Base-by-base conservation (phyloP, 2,329 filamentous ascomycete genomes). In the Myriosclerotinia scirpicola region DNA sequence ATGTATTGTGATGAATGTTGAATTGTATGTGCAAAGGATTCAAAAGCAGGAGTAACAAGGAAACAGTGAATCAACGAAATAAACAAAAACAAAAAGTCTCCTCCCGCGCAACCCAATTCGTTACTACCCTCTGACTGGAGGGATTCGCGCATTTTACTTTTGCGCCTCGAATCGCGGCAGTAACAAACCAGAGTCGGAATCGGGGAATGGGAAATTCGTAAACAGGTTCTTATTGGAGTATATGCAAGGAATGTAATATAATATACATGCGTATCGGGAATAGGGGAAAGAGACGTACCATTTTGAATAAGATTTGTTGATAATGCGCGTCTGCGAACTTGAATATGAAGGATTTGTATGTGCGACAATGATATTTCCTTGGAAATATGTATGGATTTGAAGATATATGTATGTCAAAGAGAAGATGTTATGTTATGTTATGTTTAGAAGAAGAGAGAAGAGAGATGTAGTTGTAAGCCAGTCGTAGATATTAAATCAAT, bases 261-360 rank as follows among this genome's bases (percentile, higher is more conserved):
- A 17, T 30, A 58, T 30, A 12, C 14, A 11, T 6, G 14, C 38
- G 54, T n/a, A 30, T 58, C n/a, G 17, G 44, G 34, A 40, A 42
- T 52, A 62, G 48, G 59, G 59, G 59, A 52, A 52, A 9, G n/a
- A 36, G 30, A 62, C 59, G 40, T 26, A 53, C 59, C 59, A 62
- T 62, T 40, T 14, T 62, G 56, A 60, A 17, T 48, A 17, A 48
- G 42, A 17, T 38, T 48, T 5, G 40, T 17, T 1, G 5, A 5
- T 50, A 22, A 50, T 50, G 48, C 46, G 20, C 9, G 46, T 22
- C 15, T 9, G 26, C 7, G 52, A 26, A 12, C 5, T 1, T 52
- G 40, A 17, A 12, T 22, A 22, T n/a, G 53, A 38, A 26, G 26
- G 26, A 11, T 54, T 3, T n/a, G 30, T 48, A 20, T 53, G 15